Base-by-base conservation (phyloP, 768 basidiomycete species). In the Pleurotus sapidus region DNA sequence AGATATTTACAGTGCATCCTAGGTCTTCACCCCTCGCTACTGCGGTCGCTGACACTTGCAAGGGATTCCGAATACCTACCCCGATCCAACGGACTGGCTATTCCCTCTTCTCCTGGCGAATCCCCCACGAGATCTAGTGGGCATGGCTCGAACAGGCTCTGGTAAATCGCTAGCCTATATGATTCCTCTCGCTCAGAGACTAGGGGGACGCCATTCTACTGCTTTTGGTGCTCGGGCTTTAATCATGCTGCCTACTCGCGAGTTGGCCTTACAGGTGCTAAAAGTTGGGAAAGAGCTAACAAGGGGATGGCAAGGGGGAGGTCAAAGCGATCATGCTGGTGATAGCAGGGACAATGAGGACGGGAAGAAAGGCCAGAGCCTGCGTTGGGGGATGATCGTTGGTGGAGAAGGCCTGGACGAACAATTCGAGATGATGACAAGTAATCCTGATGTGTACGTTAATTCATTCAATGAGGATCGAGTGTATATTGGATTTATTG, bases 101-200 rank as follows among this genome's bases (percentile, higher is more conserved):
- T 99, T 99, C 46, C 97, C 97, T 5, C 77, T 87, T 17, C 82
- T 97, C 42, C 83, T 98, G 39, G 72, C 88, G 11, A 84, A 82
- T 42, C 94, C 95, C 40, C 93, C 95, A 7, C 79, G 91, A 53
- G 95, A 97, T 72, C 84, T 99, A 12, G 93, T 98, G 12, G 96
- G 93, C 42, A 99, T 98, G 97, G 96, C 97, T 38, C 84, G 97
- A 38, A 99, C 97, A 3, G 97, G 97, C 42, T 97, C 95, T 1
- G 97, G 97, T 59, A 98, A 98, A 75, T 95, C 95, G 8, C 83
- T 99, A 37, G 96, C 96, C 17, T 99, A 95, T 69, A 84, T 98
- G 80, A 76, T 98, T 23, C 97, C 97, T 49, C 81, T 99, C 14
- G 78, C 97, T 0, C 91, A 95, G 57, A 82, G 93, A 46, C 82